These are phyloP conservation scores for Acidomyces sp. DNA, from an alignment of 495 filamentous ascomycete genomes.

Conservation along the genomic window DNA sequence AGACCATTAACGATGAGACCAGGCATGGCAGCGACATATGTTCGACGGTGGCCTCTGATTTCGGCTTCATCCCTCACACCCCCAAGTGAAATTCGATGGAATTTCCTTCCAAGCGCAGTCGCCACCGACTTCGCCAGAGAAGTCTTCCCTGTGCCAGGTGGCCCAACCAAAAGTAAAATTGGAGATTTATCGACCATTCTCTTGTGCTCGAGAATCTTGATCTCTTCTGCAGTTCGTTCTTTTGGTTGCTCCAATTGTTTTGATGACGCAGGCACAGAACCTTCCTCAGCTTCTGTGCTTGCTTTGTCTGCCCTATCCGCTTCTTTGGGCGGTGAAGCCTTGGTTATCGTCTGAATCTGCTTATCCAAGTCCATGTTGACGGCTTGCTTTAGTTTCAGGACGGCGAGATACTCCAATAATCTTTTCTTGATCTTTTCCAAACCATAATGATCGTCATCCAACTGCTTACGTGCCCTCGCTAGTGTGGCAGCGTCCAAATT, in stretches of 20 bases:
- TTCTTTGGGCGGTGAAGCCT: constrained; percentile 11
- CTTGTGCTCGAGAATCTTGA: constrained; percentile 58
- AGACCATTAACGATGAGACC: constrained; percentile 87
- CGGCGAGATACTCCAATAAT: constrained; percentile 87
- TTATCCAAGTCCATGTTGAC: constrained; percentile 68
- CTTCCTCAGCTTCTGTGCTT: constrained; percentile 23
- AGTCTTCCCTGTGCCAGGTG: constrained; percentile 94
- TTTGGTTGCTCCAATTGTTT: constrained; percentile 40
- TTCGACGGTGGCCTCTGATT: constrained; percentile 88
- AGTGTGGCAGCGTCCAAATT: constrained; percentile 74
- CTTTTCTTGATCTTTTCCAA: constrained; percentile 96
- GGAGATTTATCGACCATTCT: constrained; percentile 84
- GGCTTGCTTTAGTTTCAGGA: constrained; percentile 83
- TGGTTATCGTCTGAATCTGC: constrained; percentile 40
- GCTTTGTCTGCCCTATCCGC: constrained; percentile 12
- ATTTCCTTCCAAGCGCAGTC: constrained; percentile 81
- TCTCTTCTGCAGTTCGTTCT: constrained; percentile 26
- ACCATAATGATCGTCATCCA: constrained; percentile 94
- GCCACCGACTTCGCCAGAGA: constrained; percentile 90
- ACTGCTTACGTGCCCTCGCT: constrained; percentile 65
- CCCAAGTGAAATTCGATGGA: constrained; percentile 93
- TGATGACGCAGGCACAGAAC: constrained; percentile 16
- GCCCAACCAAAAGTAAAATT: constrained; percentile 85
- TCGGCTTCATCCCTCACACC: constrained; percentile 95
- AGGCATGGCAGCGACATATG: constrained; percentile 98